These are phyloP conservation scores for Sphagnum tenellum DNA, from an alignment of 225 moss, liverwort and hornwort species.

Conservation along the genomic window DNA sequence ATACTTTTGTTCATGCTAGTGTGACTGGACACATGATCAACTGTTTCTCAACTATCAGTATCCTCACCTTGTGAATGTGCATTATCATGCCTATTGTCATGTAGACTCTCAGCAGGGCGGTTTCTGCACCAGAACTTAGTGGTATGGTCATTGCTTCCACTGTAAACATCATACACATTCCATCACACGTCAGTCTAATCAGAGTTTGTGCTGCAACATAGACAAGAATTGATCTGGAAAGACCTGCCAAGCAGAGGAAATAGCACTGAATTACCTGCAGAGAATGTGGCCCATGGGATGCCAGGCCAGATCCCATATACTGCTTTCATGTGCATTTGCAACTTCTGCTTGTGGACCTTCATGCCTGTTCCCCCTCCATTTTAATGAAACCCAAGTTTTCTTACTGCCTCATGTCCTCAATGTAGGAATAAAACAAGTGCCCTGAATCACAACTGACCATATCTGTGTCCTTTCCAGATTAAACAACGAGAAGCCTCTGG, in stretches of 20 bases:
- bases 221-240: too few species aligned
- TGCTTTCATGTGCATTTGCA: constrained; percentile 92
- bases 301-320: constrained; percentile 99
- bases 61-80: constrained; percentile 72
- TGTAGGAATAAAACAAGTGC: too few species aligned
- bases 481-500: too few species aligned
- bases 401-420: too few species aligned
- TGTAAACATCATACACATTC: constrained; percentile 12
- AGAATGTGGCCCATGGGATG: constrained; percentile 98
- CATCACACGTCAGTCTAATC: too few species aligned
- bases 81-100: constrained; percentile 70
- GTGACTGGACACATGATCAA: too few species aligned
- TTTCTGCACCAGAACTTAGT: constrained; percentile 99
- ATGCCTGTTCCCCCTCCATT: constrained; percentile 36
- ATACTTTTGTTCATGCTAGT: too few species aligned
- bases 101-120: constrained; percentile 90
- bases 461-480: too few species aligned
- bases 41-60: too few species aligned
- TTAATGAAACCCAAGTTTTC: background rate
- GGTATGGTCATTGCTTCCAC: constrained; percentile 98
- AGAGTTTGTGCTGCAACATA: too few species aligned
- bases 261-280: constrained; percentile 49
- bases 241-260: too few species aligned
- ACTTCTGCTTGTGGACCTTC: constrained; percentile 97
- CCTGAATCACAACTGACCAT: too few species aligned